These are phyloP conservation scores for Vachellia collinsii DNA, from an alignment of 306 rosid genomes.

Conservation along the genomic window DNA sequence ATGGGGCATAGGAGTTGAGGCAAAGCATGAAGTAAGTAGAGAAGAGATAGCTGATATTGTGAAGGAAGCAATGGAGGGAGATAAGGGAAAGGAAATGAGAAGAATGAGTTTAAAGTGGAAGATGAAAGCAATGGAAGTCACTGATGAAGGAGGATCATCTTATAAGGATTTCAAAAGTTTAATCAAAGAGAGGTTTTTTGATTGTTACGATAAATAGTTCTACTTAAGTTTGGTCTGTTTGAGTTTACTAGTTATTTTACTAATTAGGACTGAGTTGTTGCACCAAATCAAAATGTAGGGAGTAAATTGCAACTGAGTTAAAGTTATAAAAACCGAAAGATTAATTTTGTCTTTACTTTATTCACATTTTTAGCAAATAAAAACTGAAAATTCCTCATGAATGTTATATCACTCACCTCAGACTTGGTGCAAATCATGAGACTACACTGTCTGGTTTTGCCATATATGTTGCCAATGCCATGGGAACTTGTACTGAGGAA, in stretches of 20 bases:
- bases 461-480: neutral
- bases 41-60: constrained; percentile 36
- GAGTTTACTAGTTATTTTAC: neutral
- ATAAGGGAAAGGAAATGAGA: constrained; percentile 33
- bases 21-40: constrained; percentile 37
- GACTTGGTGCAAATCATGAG: neutral
- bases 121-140: constrained; percentile 33
- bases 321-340: too few species aligned
- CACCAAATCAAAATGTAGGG: too few species aligned
- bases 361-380: constrained; percentile 4
- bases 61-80: constrained; percentile 44
- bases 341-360: neutral
- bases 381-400: neutral
- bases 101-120: constrained; percentile 36
- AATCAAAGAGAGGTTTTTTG: neutral
- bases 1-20: constrained; percentile 48
- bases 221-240: too few species aligned
- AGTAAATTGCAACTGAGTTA: neutral
- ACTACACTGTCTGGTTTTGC: neutral
- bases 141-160: neutral
- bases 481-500: constrained; percentile 7
- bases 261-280: too few species aligned
- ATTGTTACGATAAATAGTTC: too few species aligned
- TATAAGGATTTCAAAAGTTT: neutral
- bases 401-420: neutral